Percentiles rank a stretch among this genome's conserved stretches.
Evolutionary conservation across 352 stramenopile genomes (phyloP).

Genomic region (Pythium aphanidermatum): DNA sequence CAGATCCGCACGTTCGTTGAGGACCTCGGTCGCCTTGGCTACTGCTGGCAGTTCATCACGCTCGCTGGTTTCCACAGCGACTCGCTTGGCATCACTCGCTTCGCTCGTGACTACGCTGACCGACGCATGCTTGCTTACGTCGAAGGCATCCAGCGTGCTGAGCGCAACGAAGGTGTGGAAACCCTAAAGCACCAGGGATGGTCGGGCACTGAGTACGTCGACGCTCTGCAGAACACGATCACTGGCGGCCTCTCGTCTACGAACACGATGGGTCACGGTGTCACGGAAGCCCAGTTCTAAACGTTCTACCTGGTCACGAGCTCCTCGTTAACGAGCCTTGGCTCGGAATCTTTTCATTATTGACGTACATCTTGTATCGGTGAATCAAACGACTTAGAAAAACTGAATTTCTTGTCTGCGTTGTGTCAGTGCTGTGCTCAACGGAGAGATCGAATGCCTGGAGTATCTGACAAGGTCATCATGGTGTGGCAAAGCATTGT

Average conservation of each 20-base stretch:
- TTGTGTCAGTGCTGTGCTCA: too few relatives aligned
- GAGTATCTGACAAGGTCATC: too few relatives aligned
- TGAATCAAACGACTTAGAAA: conserved; percentile 6
- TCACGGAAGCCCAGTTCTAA: conserved; percentile 97
- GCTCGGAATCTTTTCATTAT: conserved; percentile 10
- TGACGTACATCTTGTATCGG: conserved; percentile 6
- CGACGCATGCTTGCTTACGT: conserved; percentile 95
- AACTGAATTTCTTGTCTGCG: background rate
- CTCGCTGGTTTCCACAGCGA: conserved; percentile 98
- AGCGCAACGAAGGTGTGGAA: conserved; percentile 93
- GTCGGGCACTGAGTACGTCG: conserved; percentile 96
- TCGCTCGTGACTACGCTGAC: conserved; percentile 90
- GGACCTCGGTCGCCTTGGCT: conserved; percentile 93
- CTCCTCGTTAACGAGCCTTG: background rate
- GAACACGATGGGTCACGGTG: conserved; percentile 95
- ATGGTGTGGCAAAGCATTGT: too few relatives aligned
- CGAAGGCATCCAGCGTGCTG: conserved; percentile 94
- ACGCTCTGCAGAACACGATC: conserved; percentile 94
- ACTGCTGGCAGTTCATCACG: conserved; percentile 99
- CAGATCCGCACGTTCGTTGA: conserved; percentile 94
- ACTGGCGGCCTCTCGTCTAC: conserved; percentile 94
- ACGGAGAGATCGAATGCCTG: too few relatives aligned
- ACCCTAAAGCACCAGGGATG: conserved; percentile 98
- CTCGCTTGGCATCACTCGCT: conserved; percentile 93
- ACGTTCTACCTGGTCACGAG: background rate